Evolutionary conservation across 208 protist species (phyloP).

Genomic region (Leishmania lainsoni): DNA sequence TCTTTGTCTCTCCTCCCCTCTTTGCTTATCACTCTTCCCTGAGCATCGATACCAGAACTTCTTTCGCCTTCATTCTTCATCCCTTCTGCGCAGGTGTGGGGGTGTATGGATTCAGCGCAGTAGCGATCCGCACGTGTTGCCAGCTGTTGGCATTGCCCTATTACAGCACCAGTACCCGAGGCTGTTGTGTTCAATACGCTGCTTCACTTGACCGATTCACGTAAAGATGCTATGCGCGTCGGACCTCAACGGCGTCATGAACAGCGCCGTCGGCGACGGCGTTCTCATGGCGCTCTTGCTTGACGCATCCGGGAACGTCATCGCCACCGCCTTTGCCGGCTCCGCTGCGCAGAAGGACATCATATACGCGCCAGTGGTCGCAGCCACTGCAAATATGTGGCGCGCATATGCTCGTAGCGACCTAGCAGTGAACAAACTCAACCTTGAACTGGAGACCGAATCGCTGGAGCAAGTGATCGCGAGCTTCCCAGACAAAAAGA

Average conservation of each 20-base stretch:
- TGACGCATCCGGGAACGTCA: slow-evolving; percentile 55
- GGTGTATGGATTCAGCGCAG: not conserved
- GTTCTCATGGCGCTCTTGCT: slow-evolving; percentile 63
- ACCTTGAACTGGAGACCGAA: slow-evolving; percentile 54
- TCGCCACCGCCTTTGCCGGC: slow-evolving; percentile 48
- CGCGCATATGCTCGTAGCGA: slow-evolving; percentile 67
- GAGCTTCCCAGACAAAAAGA: slow-evolving; percentile 57
- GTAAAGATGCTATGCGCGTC: slow-evolving; percentile 71
- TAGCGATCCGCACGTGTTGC: not conserved
- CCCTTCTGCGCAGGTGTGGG: not conserved
- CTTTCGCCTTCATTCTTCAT: not conserved
- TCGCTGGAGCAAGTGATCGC: slow-evolving; percentile 80
- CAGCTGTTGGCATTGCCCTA: not conserved
- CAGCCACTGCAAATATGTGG: slow-evolving; percentile 77
- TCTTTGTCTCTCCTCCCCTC: not conserved
- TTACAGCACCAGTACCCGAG: not conserved
- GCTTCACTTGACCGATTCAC: not conserved
- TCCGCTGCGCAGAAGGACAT: slow-evolving; percentile 28
- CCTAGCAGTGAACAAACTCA: slow-evolving; percentile 65
- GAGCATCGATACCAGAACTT: not conserved
- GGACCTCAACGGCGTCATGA: slow-evolving; percentile 56
- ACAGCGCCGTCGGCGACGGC: slow-evolving; percentile 52
- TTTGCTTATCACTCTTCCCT: not conserved
- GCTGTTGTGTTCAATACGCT: not conserved
- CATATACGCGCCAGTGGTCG: slow-evolving; percentile 54